Evolutionary conservation across 345 rosid genomes (phyloP), one percentile per base, ranked within the genome.

Genomic region (Punica granatum): DNA sequence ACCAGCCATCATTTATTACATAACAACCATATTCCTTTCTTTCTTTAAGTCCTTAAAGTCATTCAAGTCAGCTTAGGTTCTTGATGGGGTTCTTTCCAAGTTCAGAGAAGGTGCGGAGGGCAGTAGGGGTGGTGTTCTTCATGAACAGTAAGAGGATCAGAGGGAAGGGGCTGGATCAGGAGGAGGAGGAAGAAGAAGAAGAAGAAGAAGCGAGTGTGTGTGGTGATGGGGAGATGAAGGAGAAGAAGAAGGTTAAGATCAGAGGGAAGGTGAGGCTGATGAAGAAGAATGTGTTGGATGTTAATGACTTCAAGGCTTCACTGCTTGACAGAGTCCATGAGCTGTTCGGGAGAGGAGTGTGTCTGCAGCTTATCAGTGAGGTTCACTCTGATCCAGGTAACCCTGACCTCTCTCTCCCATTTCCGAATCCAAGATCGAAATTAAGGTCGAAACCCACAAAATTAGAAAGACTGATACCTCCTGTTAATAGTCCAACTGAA

Each of bases 261-360:
- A 56, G 19, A 13, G 61, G 61, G 61, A 56, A 0, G 26, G 61
- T 56, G 61, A 56, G 61, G 61, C 41, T 68, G 64, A 68, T 58
- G 71, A 68, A 68, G 64, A 68, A 68, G 71, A 68, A 58, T 23
- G 65, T 68, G 32, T 42, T 68, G 71, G 71, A 68, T 44, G 31
- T 68, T 21, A 58, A 56, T 42, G 71, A 68, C 64, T 58, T 56
- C 51, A 60, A 37, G 25, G 71, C 71, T 13, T 68, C 71, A 4
- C 35, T 68, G 23, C 26, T 68, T 19, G 71, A 68, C 59, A 31
- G 48, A 25, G 35, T 68, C 10, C 44, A 59, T 21, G 71, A 68
- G 64, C 1, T 68, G 51, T 13, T 68, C 4, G 71, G 71, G 1
- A 37, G 39, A 19, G 26, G 49, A 30, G 54, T 68, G 15, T 68